These are phyloP conservation scores for Dactylonectria macrodidyma DNA, from an alignment of 2,329 filamentous ascomycete genomes.

Conservation along the genomic window DNA sequence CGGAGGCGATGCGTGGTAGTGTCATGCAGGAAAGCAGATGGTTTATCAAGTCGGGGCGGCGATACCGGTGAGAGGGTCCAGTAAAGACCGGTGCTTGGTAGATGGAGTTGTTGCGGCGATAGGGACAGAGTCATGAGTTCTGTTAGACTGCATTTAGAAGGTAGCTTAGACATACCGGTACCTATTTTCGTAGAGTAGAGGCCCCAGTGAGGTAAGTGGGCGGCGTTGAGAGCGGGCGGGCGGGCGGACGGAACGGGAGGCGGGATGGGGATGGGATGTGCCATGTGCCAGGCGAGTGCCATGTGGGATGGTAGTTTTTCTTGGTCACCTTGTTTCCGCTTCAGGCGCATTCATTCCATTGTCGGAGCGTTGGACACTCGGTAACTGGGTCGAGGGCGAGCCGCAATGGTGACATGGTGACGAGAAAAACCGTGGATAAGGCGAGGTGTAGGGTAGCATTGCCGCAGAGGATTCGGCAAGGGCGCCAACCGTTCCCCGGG, in stretches of 20 bases:
- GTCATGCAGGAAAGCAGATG: constrained; percentile 12
- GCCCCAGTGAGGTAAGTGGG: not conserved
- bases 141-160: not conserved
- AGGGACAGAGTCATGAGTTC: not conserved
- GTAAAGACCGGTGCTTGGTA: not conserved
- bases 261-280: constrained; percentile 19
- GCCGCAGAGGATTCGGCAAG: constrained; percentile 10
- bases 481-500: constrained; percentile 18
- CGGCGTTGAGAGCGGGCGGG: constrained; percentile 30
- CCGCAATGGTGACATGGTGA: not conserved
- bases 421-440: not conserved
- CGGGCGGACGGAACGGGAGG: constrained; percentile 30
- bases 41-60: constrained; percentile 1
- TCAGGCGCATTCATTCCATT: constrained; percentile 16
- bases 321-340: constrained; percentile 5
- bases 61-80: not conserved
- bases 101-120: not conserved
- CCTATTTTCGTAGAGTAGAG: not conserved
- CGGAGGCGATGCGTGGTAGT: constrained; percentile 10
- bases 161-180: too few relatives aligned
- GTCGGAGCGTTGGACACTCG: not conserved
- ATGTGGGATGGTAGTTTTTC: constrained; percentile 18
- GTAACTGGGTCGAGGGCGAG: not conserved
- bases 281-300: constrained; percentile 22
- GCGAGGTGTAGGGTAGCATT: not conserved